Percentiles rank a stretch among this genome's conserved stretches.
Conservation (phyloP, 1,284 basidiomycete genomes). For the Heterobasidion parviporum region DNA sequence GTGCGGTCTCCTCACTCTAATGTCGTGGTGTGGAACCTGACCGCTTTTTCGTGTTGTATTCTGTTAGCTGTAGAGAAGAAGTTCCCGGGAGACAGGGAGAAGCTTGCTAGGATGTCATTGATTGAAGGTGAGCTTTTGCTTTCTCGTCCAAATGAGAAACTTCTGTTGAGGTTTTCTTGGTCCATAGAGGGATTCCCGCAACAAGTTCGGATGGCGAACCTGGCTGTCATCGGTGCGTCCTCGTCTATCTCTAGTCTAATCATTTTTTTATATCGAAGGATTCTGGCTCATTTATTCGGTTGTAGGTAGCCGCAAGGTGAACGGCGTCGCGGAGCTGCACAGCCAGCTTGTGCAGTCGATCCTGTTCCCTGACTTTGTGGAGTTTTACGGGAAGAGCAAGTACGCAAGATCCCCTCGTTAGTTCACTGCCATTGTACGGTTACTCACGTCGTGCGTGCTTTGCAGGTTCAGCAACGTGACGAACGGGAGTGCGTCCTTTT, state of each 20-base stretch:
- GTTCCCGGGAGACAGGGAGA: slow-evolving; percentile 80
- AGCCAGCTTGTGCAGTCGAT: slow-evolving; percentile 69
- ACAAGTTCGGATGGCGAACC: slow-evolving; percentile 83
- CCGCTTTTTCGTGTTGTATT: slow-evolving; percentile 17
- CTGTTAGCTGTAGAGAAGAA: slow-evolving; percentile 70
- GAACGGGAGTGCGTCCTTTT: slow-evolving; percentile 63
- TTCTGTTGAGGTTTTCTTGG: not conserved
- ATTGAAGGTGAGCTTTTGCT: slow-evolving; percentile 62
- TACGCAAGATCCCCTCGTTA: slow-evolving; percentile 23
- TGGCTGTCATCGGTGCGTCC: slow-evolving; percentile 63
- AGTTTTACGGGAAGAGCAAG: slow-evolving; percentile 76
- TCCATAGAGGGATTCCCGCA: slow-evolving; percentile 70
- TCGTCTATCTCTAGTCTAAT: too few species aligned
- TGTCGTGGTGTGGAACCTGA: slow-evolving; percentile 2
- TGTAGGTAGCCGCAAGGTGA: slow-evolving; percentile 75
- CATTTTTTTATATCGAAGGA: too few species aligned
- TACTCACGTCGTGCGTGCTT: not conserved
- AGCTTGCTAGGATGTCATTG: slow-evolving; percentile 77
- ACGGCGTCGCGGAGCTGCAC: slow-evolving; percentile 91
- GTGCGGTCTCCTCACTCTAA: slow-evolving; percentile 17
- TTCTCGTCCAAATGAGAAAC: not conserved
- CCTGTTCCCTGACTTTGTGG: slow-evolving; percentile 88
- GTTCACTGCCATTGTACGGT: not conserved
- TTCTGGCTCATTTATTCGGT: not conserved
- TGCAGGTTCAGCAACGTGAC: slow-evolving; percentile 72